Evolutionary conservation across 352 stramenopile genomes (phyloP).

Genomic region (Globisporangium iwayamae): DNA sequence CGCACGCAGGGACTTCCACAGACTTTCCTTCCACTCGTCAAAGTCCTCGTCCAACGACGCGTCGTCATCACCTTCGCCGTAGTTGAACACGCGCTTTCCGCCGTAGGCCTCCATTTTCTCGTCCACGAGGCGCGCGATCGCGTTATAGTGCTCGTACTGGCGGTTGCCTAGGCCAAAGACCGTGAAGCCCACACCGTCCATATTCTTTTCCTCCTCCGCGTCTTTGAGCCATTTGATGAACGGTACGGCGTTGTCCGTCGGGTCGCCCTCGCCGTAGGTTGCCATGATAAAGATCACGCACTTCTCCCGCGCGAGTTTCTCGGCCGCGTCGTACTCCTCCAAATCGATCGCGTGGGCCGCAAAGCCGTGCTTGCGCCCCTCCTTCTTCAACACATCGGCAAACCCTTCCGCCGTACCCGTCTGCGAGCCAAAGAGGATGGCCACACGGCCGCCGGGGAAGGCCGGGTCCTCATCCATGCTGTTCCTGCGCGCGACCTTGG

Average conservation of each 20-base stretch:
- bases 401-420: constrained; percentile 98
- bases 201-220: constrained; percentile 32
- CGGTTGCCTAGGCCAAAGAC: constrained; percentile 98
- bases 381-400: constrained; percentile 90
- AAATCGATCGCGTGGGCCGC: constrained; percentile 89
- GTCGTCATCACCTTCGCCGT: constrained; percentile 97
- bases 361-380: constrained; percentile 87
- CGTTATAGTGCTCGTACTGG: constrained; percentile 99
- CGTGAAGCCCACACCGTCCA: constrained; percentile 83
- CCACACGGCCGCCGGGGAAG: constrained; percentile 72
- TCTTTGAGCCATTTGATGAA: constrained; percentile 93
- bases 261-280: constrained; percentile 98
- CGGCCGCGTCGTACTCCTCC: constrained; percentile 91
- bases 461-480: constrained; percentile 32
- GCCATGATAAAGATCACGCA: constrained; percentile 94
- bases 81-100: constrained; percentile 77
- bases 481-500: neutral
- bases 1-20: constrained; percentile 81
- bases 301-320: constrained; percentile 36
- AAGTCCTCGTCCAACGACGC: constrained; percentile 91
- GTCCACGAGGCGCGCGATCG: constrained; percentile 93
- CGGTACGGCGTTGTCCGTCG: constrained; percentile 95
- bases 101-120: constrained; percentile 82
- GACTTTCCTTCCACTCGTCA: constrained; percentile 93
- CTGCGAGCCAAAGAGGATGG: constrained; percentile 96